These are phyloP conservation scores for Cucurbita maxima DNA, from an alignment of 306 rosid species.

Conservation along the genomic window DNA sequence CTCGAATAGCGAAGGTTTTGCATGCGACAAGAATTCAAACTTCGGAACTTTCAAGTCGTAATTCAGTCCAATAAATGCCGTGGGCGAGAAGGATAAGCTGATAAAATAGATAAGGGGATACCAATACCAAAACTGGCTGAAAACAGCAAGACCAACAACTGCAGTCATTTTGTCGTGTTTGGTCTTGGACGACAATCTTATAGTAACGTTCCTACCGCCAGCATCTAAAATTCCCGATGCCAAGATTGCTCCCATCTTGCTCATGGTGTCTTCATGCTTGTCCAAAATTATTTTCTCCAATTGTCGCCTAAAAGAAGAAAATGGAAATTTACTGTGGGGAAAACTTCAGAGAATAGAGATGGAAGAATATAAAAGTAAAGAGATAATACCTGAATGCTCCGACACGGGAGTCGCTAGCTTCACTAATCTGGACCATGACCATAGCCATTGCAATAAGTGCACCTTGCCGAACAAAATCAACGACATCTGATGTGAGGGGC, in stretches of 20 bases:
- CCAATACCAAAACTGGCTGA: conserved; percentile 99
- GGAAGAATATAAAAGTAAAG: not conserved
- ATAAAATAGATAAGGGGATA: conserved; percentile 90
- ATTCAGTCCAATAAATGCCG: conserved; percentile 83
- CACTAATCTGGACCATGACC: conserved; percentile 96
- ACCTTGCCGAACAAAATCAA: conserved; percentile 97
- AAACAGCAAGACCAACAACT: conserved; percentile 97
- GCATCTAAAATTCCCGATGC: conserved; percentile 99
- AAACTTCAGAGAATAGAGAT: not conserved
- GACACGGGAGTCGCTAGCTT: conserved; percentile 92
- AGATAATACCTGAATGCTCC: conserved; percentile 69
- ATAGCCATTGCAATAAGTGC: conserved; percentile 99
- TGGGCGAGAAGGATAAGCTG: conserved; percentile 85
- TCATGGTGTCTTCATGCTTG: conserved; percentile 99
- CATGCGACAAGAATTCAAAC: conserved; percentile 83
- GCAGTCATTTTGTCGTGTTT: conserved; percentile 94
- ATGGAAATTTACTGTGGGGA: no score
- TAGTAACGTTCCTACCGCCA: conserved; percentile 96
- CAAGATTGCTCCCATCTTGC: conserved; percentile 99
- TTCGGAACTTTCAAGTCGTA: conserved; percentile 78
- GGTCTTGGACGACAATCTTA: conserved; percentile 76
- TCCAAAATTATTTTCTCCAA: conserved; percentile 91
- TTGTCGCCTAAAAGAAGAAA: conserved; percentile 95
- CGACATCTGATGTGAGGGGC: conserved; percentile 95
- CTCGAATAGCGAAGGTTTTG: conserved; percentile 87